phyloP scores from a whole-genome alignment of 148 eudicot genomes.

The Cornus florida region DNA sequence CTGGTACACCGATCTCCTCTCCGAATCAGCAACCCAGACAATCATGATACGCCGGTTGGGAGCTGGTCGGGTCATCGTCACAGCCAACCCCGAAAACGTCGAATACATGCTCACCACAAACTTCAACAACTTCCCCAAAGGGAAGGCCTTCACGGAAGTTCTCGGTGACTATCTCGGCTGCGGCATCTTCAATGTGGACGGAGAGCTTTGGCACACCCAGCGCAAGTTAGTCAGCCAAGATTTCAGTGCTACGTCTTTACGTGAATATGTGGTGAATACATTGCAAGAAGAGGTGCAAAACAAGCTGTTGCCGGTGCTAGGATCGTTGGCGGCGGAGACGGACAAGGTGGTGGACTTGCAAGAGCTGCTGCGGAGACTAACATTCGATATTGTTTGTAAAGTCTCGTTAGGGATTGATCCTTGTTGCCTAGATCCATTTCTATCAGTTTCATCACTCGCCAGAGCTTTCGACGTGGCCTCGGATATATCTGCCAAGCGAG shows the following conservation, averaged over 20 bases:
- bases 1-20: conserved; percentile 46
- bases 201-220: conserved; percentile 37
- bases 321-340: conserved; percentile 22
- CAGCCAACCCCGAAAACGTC: conserved; percentile 44
- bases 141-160: conserved; percentile 28
- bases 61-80: conserved; percentile 34
- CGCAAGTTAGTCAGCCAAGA: conserved; percentile 42
- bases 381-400: conserved; percentile 38
- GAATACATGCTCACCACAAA: conserved; percentile 40
- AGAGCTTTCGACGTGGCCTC: conserved; percentile 47
- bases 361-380: conserved; percentile 32
- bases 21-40: conserved; percentile 27
- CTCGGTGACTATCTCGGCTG: conserved; percentile 37
- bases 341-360: conserved; percentile 38
- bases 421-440: conserved; percentile 18
- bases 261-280: conserved; percentile 17
- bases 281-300: conserved; percentile 29
- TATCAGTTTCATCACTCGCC: conserved; percentile 23
- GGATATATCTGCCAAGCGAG: conserved; percentile 34
- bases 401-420: conserved; percentile 34
- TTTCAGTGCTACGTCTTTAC: conserved; percentile 36
- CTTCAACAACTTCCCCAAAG: conserved; percentile 44
- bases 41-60: conserved; percentile 28
- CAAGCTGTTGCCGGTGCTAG: conserved; percentile 25
- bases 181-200: conserved; percentile 41